phyloP scores from a whole-genome alignment of 2,329 filamentous ascomycete species.

The Bipolaris bicolor region DNA sequence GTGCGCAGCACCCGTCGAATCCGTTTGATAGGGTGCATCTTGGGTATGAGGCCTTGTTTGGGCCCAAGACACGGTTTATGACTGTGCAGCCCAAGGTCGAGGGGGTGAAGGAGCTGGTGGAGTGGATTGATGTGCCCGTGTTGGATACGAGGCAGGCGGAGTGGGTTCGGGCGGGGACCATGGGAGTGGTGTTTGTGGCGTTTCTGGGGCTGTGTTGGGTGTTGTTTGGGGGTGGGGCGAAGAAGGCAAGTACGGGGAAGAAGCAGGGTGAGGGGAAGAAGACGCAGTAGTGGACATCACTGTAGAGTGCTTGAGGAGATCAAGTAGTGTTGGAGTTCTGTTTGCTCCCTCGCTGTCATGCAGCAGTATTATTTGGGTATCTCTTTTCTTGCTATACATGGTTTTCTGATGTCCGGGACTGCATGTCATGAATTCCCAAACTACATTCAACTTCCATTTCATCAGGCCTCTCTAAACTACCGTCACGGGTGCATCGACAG shows the following conservation, averaged over 20 bases:
- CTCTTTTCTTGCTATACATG: slow-evolving; percentile 1
- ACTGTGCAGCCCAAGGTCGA: slow-evolving; percentile 58
- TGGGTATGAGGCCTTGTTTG: slow-evolving; percentile 86
- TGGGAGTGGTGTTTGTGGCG: slow-evolving; percentile 51
- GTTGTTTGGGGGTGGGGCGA: slow-evolving; percentile 34
- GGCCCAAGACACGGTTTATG: slow-evolving; percentile 79
- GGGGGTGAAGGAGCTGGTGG: slow-evolving; percentile 29
- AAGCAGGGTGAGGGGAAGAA: slow-evolving; percentile 25
- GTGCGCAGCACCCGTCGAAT: slow-evolving; percentile 72
- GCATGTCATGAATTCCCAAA: background rate
- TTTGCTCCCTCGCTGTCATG: slow-evolving; percentile 7
- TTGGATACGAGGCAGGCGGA: slow-evolving; percentile 44
- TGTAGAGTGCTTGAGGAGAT: background rate
- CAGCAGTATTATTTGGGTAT: slow-evolving; percentile 15
- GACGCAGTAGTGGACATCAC: slow-evolving; percentile 22
- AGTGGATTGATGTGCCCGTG: slow-evolving; percentile 51
- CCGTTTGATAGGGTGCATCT: slow-evolving; percentile 85
- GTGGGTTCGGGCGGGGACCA: slow-evolving; percentile 53
- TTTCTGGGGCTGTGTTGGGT: slow-evolving; percentile 55
- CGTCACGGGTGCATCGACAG: slow-evolving; percentile 29
- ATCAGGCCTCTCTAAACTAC: slow-evolving; percentile 15
- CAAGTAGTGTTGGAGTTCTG: background rate
- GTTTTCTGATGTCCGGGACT: background rate
- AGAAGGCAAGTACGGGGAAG: slow-evolving; percentile 4
- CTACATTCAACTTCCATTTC: background rate